phyloP scores from a whole-genome alignment of 202 grass and related monocot species.

The Zizania palustris region DNA sequence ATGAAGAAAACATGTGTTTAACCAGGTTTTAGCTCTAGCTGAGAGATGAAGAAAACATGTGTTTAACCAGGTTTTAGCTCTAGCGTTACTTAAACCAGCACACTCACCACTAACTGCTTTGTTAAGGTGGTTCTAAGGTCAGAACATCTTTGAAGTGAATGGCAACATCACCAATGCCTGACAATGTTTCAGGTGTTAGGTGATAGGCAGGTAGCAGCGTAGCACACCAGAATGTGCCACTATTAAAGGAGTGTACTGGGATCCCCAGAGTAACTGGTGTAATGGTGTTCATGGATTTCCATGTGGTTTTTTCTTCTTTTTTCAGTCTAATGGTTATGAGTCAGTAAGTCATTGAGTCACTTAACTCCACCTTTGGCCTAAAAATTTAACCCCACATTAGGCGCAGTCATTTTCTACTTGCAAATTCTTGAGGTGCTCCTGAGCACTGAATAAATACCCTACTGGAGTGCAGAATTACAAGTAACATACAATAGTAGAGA shows the following conservation, averaged over 20 bases:
- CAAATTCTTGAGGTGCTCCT: slow-evolving; percentile 11
- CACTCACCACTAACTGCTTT: neutral
- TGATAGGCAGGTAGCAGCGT: slow-evolving; percentile 5
- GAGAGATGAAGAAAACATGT: slow-evolving; percentile 5
- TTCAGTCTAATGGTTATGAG: neutral
- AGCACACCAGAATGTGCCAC: neutral
- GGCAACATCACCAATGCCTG: neutral
- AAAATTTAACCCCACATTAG: slow-evolving; percentile 14
- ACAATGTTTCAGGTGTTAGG: slow-evolving; percentile 1
- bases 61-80: slow-evolving; percentile 19
- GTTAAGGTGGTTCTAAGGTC: neutral
- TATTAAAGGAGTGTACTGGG: slow-evolving; percentile 5
- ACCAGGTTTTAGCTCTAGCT: slow-evolving; percentile 10
- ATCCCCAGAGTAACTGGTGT: slow-evolving; percentile 5
- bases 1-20: slow-evolving; percentile 5
- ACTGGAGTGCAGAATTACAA: neutral
- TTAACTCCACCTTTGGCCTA: neutral
- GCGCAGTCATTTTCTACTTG: slow-evolving; percentile 14
- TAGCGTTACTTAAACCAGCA: slow-evolving; percentile 28
- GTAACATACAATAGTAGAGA: slow-evolving; percentile 1
- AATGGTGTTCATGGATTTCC: slow-evolving; percentile 6
- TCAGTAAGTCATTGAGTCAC: neutral
- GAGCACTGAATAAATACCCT: neutral
- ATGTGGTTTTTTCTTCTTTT: slow-evolving; percentile 15
- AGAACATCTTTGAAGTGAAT: slow-evolving; percentile 15